A percentile compares a stretch with the other conserved stretches of the same genome.
These are phyloP conservation scores for Sphagnurus paluster DNA, from an alignment of 1,284 basidiomycete genomes.

Conservation along the genomic window DNA sequence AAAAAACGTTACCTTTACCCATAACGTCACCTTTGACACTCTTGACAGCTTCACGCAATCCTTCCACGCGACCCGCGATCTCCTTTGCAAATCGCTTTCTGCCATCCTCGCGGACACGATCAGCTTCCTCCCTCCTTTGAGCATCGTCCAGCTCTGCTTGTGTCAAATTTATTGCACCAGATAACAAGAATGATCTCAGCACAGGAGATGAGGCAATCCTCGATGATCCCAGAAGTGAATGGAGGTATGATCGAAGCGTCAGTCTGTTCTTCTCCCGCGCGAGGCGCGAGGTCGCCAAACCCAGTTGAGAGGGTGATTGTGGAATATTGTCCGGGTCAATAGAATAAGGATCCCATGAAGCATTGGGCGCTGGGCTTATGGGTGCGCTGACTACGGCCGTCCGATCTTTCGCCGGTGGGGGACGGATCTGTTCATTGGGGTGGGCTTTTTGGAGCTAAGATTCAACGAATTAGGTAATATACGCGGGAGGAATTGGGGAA, in stretches of 20 bases:
- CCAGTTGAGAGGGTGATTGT: conserved; percentile 16
- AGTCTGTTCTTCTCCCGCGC: conserved; percentile 94
- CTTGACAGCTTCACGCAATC: conserved; percentile 81
- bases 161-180: conserved; percentile 72
- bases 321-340: conserved; percentile 7
- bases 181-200: conserved; percentile 84
- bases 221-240: conserved; percentile 74
- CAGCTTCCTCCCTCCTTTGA: conserved; percentile 82
- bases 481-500: not conserved
- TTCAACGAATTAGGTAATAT: not conserved
- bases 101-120: conserved; percentile 88
- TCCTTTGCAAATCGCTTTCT: conserved; percentile 84
- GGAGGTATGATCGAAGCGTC: conserved; percentile 91
- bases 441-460: conserved; percentile 79
- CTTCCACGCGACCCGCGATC: conserved; percentile 84
- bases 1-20: conserved; percentile 58
- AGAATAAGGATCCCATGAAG: conserved; percentile 15
- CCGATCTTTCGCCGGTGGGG: conserved; percentile 86
- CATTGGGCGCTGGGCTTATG: conserved; percentile 28
- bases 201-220: conserved; percentile 83
- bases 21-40: conserved; percentile 92
- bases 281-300: conserved; percentile 47
- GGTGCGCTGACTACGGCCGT: conserved; percentile 57
- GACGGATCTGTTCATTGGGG: conserved; percentile 74
- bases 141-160: conserved; percentile 82